Base-by-base conservation (phyloP, 1,284 basidiomycete species). In the Thecaphora thlaspeos region DNA sequence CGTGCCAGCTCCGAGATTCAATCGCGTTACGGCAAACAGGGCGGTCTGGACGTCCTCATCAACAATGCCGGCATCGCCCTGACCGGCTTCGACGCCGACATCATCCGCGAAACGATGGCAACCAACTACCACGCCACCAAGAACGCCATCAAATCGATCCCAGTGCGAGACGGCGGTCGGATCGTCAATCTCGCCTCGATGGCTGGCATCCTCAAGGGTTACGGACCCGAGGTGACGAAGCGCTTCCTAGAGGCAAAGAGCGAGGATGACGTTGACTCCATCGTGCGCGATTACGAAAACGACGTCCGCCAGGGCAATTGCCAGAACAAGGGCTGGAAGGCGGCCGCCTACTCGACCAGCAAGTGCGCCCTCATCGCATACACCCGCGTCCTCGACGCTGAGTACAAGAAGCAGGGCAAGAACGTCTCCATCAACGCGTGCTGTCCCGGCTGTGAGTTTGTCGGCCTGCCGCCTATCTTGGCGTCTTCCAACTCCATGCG, bases 41-140 rank as follows among this genome's bases (percentile, higher is more conserved):
- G 46, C 12, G 58, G 71, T 39, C 46, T 75, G 18, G 70, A 74
- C 47, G 54, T 73, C 40, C 55, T 73, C 17, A 51, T 77, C 43
- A 65, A 65, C 50, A 77, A 77, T 55, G 72, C 74, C 34, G 75
- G 75, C 9, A 62, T 76, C 15, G 74, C 74, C 2, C 48, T 73
- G 39, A 55, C 64, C 14, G 73, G 72, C 26, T 68, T 71, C 45
- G 67, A 77, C 37, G 57, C 24, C 40, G 45, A 70, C 18, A 61
- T 75, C 7, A 71, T 69, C n/a, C 54, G 62, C n/a, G 51, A 69
- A 38, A 74, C 75, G 8, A 60, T 77, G 1, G 58, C 54, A 2
- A 62, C 57, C 32, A 77, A 77, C 59, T 77, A 75, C 50, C 68
- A 65, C 17, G 67, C 71, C 3, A 64, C 65, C 10, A 52, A 61